Percentiles rank a stretch among this genome's conserved stretches.
Evolutionary conservation across 2,329 filamentous ascomycete genomes (phyloP).

Genomic region (Colletotrichum musicola): DNA sequence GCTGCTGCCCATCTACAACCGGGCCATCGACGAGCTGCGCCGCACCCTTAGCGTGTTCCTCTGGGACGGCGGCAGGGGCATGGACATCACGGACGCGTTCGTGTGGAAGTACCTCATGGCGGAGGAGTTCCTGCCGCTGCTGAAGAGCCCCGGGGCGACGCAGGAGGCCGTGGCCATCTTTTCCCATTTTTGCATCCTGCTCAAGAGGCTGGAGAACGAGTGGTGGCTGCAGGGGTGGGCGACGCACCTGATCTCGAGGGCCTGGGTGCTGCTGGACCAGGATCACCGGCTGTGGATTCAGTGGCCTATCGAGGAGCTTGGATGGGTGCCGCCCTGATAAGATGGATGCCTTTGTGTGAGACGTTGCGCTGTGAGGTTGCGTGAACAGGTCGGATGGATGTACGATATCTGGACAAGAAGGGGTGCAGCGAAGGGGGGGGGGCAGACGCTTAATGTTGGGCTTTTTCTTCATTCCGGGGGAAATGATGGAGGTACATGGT

Average conservation of each 20-base stretch:
- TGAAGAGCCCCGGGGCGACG: constrained; percentile 44
- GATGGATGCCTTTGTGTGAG: constrained; percentile 4
- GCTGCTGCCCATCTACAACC: constrained; percentile 41
- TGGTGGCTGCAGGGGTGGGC: constrained; percentile 56
- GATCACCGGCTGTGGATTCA: constrained; percentile 52
- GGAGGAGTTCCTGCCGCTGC: constrained; percentile 51
- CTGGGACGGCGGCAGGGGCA: constrained; percentile 37
- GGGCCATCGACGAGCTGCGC: constrained; percentile 41
- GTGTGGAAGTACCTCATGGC: constrained; percentile 54
- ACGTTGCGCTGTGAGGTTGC: too few relatives aligned
- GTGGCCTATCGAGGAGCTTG: constrained; percentile 44
- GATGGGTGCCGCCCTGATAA: constrained; percentile 40
- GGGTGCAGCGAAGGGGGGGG: too few relatives aligned
- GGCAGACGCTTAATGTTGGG: too few relatives aligned
- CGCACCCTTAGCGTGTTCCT: constrained; percentile 39
- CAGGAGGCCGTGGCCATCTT: constrained; percentile 51
- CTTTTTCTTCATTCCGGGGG: too few relatives aligned
- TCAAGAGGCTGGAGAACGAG: constrained; percentile 48
- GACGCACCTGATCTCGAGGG: constrained; percentile 47
- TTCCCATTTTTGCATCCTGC: constrained; percentile 49
- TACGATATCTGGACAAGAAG: too few relatives aligned
- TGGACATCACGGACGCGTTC: constrained; percentile 55
- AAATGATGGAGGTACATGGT: too few relatives aligned
- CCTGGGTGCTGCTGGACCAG: constrained; percentile 50
- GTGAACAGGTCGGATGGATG: too few relatives aligned